Evolutionary conservation across 352 stramenopile genomes (phyloP), one percentile per base, ranked within the genome.

Genomic region (Phytophthora citricola): DNA sequence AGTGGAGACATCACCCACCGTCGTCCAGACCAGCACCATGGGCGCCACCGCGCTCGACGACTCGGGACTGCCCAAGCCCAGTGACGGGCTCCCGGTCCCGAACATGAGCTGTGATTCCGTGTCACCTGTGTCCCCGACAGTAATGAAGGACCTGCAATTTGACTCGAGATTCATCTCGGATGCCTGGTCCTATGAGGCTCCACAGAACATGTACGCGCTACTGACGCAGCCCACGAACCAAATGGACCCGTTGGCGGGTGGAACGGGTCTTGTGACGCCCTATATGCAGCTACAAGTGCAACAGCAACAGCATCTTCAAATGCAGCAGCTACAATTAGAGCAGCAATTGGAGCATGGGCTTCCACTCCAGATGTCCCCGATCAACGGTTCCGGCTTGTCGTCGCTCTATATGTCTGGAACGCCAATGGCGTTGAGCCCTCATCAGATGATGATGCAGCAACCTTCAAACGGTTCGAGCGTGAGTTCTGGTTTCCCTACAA

Each of bases 151-250:
- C n/a, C 38, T 84, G 34, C 68, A 71, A 38, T 85, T 85, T 38
- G 76, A 85, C 51, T 69, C 79, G 5, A 64, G 79, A 9, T 81
- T 81, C 36, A 73, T 85, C 9, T 68, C 73, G 4, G 76, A 85
- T 12, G 64, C 69, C 43, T 88, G 75, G 63, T 68, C 63, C 4
- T 79, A 78, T 41, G 79, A 89, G 40, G 76, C 75, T 10, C 77
- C 79, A 11, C 79, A 83, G 47, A 83, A 78, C 43, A 82, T 89
- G 58, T 89, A 85, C 66, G 77, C 73, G 17, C 51, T 86, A 48
- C 53, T 83, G 49, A 70, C 63, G 22, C 70, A 80, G 58, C 32
- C 73, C 27, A 53, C 60, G 26, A 31, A 58, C 26, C 65, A 75
- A 24, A 54, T 81, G 44, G 63, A 78, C 32, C 56, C 65, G 17